phyloP scores from a whole-genome alignment of 108 stramenopile species.

The Cyclotella cryptica region DNA sequence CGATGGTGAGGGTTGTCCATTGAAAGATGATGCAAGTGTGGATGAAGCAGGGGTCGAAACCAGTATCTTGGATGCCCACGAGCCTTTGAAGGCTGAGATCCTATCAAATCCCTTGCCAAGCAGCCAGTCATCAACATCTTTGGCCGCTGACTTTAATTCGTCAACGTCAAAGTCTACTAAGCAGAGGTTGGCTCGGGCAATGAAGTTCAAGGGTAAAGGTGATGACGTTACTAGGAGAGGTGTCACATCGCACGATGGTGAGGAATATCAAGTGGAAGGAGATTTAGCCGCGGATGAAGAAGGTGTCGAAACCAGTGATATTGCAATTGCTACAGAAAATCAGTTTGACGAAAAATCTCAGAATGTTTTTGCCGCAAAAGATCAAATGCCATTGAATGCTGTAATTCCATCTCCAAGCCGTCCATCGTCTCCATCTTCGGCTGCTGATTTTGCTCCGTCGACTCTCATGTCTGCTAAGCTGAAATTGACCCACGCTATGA shows the following conservation, averaged over 20 bases:
- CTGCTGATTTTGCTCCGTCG: too few relatives aligned
- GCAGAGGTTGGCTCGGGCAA: not conserved
- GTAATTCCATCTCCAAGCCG: too few relatives aligned
- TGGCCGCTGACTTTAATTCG: not conserved
- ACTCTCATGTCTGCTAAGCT: too few relatives aligned
- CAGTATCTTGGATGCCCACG: too few relatives aligned
- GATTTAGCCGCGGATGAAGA: not conserved
- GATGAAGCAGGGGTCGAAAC: not conserved
- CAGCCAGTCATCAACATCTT: not conserved
- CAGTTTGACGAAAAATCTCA: not conserved
- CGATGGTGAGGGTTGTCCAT: not conserved
- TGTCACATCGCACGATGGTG: not conserved
- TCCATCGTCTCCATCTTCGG: too few relatives aligned
- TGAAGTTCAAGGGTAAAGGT: not conserved
- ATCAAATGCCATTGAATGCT: too few relatives aligned
- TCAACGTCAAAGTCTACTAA: not conserved
- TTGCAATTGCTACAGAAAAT: not conserved
- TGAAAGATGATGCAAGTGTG: not conserved
- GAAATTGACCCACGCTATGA: too few relatives aligned
- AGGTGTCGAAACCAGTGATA: too few relatives aligned
- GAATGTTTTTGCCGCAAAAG: too few relatives aligned
- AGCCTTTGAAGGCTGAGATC: not conserved
- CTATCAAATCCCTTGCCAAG: not conserved
- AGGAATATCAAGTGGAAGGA: not conserved
- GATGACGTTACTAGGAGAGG: not conserved